Evolutionary conservation across 2,329 filamentous ascomycete genomes (phyloP).

Genomic region (Colletotrichum navitas): DNA sequence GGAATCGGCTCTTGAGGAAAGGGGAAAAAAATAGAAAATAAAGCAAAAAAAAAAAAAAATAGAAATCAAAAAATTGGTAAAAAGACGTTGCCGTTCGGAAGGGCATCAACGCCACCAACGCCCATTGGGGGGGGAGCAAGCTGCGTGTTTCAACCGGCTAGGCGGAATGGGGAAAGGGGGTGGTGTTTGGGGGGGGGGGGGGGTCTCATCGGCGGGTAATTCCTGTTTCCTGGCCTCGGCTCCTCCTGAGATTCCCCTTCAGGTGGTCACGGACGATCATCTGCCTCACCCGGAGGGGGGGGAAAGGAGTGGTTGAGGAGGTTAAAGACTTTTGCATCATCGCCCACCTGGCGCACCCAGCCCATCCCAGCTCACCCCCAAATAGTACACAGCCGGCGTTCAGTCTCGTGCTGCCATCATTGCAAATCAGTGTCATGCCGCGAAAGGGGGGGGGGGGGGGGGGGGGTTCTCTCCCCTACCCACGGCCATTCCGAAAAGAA

Average conservation of each 20-base stretch:
- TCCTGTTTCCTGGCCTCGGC: constrained; percentile 17
- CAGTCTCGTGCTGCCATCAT: neutral
- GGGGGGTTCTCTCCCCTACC: neutral
- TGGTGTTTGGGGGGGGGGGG: neutral
- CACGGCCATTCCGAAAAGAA: neutral
- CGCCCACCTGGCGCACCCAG: neutral
- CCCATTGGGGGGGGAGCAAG: constrained; percentile 3
- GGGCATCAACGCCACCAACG: constrained; percentile 26
- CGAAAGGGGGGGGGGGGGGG: neutral
- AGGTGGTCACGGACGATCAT: constrained; percentile 28
- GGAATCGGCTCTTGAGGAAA: neutral
- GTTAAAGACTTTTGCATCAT: neutral
- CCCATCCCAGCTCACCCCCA: neutral
- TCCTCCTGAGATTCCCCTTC: constrained; percentile 10
- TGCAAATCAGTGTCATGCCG: neutral
- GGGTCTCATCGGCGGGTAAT: constrained; percentile 22
- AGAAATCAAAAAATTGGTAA: neutral
- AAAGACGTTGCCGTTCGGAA: constrained; percentile 10
- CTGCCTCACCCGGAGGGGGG: constrained; percentile 16
- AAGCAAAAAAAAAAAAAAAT: too few relatives aligned
- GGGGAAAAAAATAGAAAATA: too few relatives aligned
- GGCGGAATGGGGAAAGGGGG: constrained; percentile 5
- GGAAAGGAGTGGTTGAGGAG: neutral
- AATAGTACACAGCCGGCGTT: too few relatives aligned
- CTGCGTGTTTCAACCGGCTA: constrained; percentile 18